A percentile compares a stretch with the other conserved stretches of the same genome.
Conservation (phyloP, 1,284 basidiomycete species). For the Trametes versicolor region DNA sequence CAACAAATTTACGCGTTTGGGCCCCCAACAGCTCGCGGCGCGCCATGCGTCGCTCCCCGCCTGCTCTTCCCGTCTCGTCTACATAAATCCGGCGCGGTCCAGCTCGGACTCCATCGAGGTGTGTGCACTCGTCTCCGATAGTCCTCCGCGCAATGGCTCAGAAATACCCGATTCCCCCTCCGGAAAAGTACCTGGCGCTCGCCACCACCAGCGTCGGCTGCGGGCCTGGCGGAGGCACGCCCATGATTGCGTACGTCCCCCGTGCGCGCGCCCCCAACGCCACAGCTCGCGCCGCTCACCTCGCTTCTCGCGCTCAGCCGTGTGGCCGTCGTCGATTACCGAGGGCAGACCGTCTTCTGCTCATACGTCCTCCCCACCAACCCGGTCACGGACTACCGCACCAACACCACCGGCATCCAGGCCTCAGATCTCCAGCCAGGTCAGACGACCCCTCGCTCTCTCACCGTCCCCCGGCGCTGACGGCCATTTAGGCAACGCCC, state of each 20-base stretch:
- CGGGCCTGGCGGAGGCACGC: conserved; percentile 77
- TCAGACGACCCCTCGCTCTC: conserved; percentile 23
- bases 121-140: conserved; percentile 16
- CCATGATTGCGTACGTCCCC: conserved; percentile 75
- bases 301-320: conserved; percentile 51
- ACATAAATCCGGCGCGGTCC: conserved; percentile 23
- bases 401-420: conserved; percentile 75
- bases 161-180: conserved; percentile 46
- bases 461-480: not conserved
- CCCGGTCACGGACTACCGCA: conserved; percentile 78
- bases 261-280: conserved; percentile 14
- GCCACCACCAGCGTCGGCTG: conserved; percentile 76
- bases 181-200: conserved; percentile 61
- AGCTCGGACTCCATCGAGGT: conserved; percentile 12
- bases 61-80: conserved; percentile 5
- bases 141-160: conserved; percentile 37
- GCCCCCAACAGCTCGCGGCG: conserved; percentile 10
- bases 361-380: conserved; percentile 74
- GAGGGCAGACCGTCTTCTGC: conserved; percentile 65
- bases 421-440: conserved; percentile 54
- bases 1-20: conserved; percentile 20
- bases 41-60: conserved; percentile 1
- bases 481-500: conserved; percentile 53
- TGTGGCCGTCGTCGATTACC: conserved; percentile 71
- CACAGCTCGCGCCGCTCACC: conserved; percentile 26